Evolutionary conservation across 176 grass and related monocot species (phyloP).

Genomic region (Pharus latifolius): DNA sequence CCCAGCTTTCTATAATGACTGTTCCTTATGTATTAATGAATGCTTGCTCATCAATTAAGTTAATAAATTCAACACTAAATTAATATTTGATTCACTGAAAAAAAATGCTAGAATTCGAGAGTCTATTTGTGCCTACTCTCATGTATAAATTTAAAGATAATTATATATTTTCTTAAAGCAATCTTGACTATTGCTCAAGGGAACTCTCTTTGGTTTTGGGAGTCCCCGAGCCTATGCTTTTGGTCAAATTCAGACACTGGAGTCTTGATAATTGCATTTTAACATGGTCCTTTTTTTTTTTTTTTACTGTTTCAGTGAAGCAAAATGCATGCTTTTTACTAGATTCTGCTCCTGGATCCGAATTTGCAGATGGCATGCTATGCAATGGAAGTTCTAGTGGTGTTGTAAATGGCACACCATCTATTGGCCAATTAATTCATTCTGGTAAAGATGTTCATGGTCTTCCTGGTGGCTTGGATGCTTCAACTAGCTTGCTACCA

Average conservation of each 20-base stretch:
- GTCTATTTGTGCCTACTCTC: no score
- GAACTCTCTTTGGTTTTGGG: background rate
- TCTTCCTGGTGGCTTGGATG: constrained; percentile 28
- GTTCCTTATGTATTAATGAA: background rate
- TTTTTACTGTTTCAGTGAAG: constrained; percentile 86
- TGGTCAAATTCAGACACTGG: background rate
- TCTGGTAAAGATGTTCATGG: constrained; percentile 46
- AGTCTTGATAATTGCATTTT: background rate
- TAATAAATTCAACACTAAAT: background rate
- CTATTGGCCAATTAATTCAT: constrained; percentile 48
- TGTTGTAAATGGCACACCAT: constrained; percentile 39
- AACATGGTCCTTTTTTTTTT: constrained; percentile 1
- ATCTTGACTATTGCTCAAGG: background rate
- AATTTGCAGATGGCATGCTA: constrained; percentile 44
- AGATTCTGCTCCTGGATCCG: constrained; percentile 30
- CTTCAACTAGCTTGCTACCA: constrained; percentile 37
- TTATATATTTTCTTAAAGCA: no score
- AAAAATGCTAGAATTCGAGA: background rate
- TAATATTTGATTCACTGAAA: background rate
- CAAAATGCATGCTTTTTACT: constrained; percentile 57
- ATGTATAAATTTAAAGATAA: no score
- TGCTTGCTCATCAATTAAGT: background rate
- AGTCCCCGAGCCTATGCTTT: background rate
- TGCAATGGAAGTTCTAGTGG: constrained; percentile 49
- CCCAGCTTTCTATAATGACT: background rate